Conservation (phyloP, 768 basidiomycete species). For the Holtermannia corniformis region DNA sequence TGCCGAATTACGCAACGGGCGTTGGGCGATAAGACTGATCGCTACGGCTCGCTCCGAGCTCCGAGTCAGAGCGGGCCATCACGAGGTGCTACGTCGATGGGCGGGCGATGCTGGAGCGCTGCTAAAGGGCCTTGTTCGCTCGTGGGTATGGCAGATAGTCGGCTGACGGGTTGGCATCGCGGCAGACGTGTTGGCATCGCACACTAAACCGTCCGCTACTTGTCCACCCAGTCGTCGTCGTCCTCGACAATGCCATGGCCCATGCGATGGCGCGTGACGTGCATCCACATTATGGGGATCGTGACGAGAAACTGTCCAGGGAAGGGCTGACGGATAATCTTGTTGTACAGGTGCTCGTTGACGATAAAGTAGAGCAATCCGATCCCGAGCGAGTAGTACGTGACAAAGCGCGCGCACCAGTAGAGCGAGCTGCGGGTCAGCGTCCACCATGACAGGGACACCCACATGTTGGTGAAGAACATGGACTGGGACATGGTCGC, state of each 20-base stretch:
- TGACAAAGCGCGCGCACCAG: background rate
- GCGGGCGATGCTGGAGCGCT: no score
- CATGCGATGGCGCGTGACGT: background rate
- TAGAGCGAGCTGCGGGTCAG: background rate
- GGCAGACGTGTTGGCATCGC: no score
- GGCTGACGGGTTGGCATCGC: no score
- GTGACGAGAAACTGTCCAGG: background rate
- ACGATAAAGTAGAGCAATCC: background rate
- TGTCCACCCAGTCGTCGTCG: background rate
- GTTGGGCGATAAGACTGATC: no score
- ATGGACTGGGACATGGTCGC: background rate
- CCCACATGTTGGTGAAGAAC: background rate
- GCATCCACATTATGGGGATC: background rate
- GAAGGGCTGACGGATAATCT: background rate
- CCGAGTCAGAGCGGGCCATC: no score
- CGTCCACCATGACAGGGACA: background rate
- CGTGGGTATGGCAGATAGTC: no score
- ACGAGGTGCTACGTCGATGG: no score
- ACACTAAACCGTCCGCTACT: no score
- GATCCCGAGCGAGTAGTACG: background rate
- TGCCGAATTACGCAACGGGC: no score
- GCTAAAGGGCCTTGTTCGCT: no score
- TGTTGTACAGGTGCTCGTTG: background rate
- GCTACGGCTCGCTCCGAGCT: no score
- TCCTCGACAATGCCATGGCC: background rate